Evolutionary conservation across 805 yeast genomes (phyloP), one percentile per base, ranked within the genome.

Genomic region (Ogataea pignaliae): DNA sequence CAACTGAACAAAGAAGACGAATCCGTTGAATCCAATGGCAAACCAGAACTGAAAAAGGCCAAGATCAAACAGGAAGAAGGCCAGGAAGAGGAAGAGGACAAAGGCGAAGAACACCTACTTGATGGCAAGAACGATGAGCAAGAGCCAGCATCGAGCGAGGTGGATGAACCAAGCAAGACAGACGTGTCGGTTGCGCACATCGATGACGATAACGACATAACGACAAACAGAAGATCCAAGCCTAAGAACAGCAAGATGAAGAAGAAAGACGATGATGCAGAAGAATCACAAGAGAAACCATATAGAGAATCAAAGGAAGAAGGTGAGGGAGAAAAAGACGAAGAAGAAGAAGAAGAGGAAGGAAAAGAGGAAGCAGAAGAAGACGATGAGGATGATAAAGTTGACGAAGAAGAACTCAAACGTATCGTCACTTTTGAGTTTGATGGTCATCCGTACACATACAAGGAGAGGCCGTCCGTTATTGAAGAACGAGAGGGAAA

Each of bases 391-490:
- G 38, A 60, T 0, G 68, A 64, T 9, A 63, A 64, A 1, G 63
- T 62, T 0, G 66, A 68, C 7, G 69, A 63, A 17, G 70, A 64
- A 8, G 73, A 70, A 11, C 70, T 68, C 8, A 75, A 72, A 21
- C 69, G 75, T 9, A 69, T 70, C 1, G 59, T 56, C 43, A 51
- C 71, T 2, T 82, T 83, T 61, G 73, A 73, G 30, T 83, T 82
- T 60, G 95, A 88, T 59, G 97, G 96, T 1, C 78, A 78, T 13
- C 72, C 75, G 45, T 88, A 90, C 62, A 79, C 87, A 17, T 93
- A 85, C 66, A 87, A 85, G 55, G 98, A 91, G 61, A 73, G 97
- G 46, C 93, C 98, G 0, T 88, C 97, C 4, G 98, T 89, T 3
- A 73, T 90, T 10, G 99, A 91, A 61, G 99, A 93, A 59, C 78